phyloP scores from a whole-genome alignment of 305 asterid genomes.

The Fraxinus nigra region DNA sequence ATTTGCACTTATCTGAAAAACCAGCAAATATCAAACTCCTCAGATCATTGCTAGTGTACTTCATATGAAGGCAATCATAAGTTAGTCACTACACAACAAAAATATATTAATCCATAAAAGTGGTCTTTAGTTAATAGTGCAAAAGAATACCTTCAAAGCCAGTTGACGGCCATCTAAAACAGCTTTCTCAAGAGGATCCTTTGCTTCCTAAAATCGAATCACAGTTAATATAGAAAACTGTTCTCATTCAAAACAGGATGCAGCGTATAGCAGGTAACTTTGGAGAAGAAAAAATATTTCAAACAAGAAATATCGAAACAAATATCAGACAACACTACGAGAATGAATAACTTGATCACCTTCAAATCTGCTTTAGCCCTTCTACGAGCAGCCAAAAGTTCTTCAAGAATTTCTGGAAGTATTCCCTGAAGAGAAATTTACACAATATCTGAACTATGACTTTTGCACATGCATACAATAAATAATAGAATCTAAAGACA shows the following conservation, averaged over 20 bases:
- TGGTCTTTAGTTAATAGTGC: neutral
- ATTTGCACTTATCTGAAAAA: constrained; percentile 86
- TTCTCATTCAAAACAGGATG: constrained; percentile 4
- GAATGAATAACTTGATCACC: constrained; percentile 39
- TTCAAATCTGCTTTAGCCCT: constrained; percentile 98
- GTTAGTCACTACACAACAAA: constrained; percentile 6
- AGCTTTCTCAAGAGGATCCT: constrained; percentile 91
- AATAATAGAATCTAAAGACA: constrained; percentile 11
- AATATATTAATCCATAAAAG: constrained; percentile 6
- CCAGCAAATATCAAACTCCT: constrained; percentile 32
- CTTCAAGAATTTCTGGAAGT: constrained; percentile 98
- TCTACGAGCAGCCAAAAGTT: constrained; percentile 87
- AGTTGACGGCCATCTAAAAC: constrained; percentile 97
- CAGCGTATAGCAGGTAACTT: constrained; percentile 1
- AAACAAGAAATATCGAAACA: constrained; percentile 17
- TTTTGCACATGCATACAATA: neutral
- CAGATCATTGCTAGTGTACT: constrained; percentile 12
- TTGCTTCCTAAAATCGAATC: constrained; percentile 67
- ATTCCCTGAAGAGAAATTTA: constrained; percentile 62
- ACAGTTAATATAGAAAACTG: constrained; percentile 22
- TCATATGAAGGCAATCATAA: constrained; percentile 12
- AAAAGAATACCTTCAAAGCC: constrained; percentile 77
- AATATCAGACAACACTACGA: constrained; percentile 2
- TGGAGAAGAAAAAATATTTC: constrained; percentile 3
- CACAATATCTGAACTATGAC: constrained; percentile 13